phyloP scores from a whole-genome alignment of 2,329 filamentous ascomycete genomes.

The Hypoxylon sp. region DNA sequence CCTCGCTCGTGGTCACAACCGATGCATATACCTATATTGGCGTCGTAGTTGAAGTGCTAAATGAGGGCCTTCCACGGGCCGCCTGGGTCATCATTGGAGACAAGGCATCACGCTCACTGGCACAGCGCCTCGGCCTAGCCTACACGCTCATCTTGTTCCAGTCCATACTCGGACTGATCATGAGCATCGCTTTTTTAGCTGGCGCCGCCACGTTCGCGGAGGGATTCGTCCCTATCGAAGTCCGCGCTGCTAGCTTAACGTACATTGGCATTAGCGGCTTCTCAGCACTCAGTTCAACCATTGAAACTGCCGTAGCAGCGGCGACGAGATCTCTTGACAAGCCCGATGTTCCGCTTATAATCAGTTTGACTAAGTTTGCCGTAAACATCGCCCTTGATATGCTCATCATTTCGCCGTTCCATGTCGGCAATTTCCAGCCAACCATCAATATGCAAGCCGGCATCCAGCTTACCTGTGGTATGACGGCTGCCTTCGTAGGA shows the following conservation, averaged over 20 bases:
- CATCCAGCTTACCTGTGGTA: constrained; percentile 73
- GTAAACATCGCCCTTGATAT: constrained; percentile 78
- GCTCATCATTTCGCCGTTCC: constrained; percentile 76
- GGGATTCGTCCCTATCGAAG: constrained; percentile 74
- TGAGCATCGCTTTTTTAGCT: constrained; percentile 72
- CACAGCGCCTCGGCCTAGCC: constrained; percentile 70
- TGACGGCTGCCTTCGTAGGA: constrained; percentile 68
- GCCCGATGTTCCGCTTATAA: constrained; percentile 77
- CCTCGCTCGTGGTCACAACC: constrained; percentile 73
- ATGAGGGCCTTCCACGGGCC: constrained; percentile 79
- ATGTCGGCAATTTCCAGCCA: constrained; percentile 68
- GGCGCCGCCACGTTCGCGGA: constrained; percentile 69
- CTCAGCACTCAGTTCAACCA: constrained; percentile 71
- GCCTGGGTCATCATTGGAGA: constrained; percentile 80
- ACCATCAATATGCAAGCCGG: constrained; percentile 75
- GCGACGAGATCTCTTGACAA: constrained; percentile 76
- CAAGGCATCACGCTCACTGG: constrained; percentile 65
- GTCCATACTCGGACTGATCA: constrained; percentile 67
- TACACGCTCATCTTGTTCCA: constrained; percentile 77
- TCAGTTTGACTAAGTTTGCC: constrained; percentile 74
- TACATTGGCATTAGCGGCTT: constrained; percentile 78
- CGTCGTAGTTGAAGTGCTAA: constrained; percentile 76
- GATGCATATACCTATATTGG: constrained; percentile 80
- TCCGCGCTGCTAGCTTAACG: constrained; percentile 69
- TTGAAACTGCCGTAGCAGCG: constrained; percentile 74